Evolutionary conservation across 768 basidiomycete genomes (phyloP).

Genomic region (Lactifluus subvellereus): DNA sequence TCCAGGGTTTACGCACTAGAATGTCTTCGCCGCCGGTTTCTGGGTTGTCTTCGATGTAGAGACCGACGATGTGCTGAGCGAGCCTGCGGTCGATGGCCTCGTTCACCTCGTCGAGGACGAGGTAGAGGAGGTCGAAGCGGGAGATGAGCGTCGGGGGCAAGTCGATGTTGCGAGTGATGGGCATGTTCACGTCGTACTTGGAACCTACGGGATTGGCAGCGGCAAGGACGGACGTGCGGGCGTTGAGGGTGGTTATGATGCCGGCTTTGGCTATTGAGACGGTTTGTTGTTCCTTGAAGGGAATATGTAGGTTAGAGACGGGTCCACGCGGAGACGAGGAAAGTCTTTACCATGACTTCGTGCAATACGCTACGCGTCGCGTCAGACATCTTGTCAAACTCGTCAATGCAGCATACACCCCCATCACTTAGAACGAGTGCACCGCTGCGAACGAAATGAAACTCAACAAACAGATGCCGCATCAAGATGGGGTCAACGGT

Average conservation of each 20-base stretch:
- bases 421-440: conserved; percentile 93
- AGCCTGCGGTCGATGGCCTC: conserved; percentile 79
- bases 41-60: conserved; percentile 91
- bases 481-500: conserved; percentile 18
- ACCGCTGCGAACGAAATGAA: conserved; percentile 47
- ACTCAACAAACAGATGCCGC: neutral
- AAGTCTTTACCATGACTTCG: conserved; percentile 82
- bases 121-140: conserved; percentile 92
- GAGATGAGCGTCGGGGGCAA: conserved; percentile 97
- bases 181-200: conserved; percentile 86
- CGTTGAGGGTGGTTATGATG: conserved; percentile 97
- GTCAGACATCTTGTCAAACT: conserved; percentile 99
- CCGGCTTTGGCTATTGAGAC: conserved; percentile 99
- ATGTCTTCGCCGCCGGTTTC: conserved; percentile 60
- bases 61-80: conserved; percentile 86
- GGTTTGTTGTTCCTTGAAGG: conserved; percentile 90
- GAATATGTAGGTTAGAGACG: neutral
- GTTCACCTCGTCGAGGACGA: conserved; percentile 92
- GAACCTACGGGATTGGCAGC: conserved; percentile 97
- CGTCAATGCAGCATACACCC: conserved; percentile 97
- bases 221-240: conserved; percentile 95
- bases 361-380: conserved; percentile 96
- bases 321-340: neutral
- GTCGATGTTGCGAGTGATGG: conserved; percentile 94
- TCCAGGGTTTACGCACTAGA: conserved; percentile 47